Evolutionary conservation across 495 filamentous ascomycete genomes (phyloP).

Genomic region (Penicillium manginii): DNA sequence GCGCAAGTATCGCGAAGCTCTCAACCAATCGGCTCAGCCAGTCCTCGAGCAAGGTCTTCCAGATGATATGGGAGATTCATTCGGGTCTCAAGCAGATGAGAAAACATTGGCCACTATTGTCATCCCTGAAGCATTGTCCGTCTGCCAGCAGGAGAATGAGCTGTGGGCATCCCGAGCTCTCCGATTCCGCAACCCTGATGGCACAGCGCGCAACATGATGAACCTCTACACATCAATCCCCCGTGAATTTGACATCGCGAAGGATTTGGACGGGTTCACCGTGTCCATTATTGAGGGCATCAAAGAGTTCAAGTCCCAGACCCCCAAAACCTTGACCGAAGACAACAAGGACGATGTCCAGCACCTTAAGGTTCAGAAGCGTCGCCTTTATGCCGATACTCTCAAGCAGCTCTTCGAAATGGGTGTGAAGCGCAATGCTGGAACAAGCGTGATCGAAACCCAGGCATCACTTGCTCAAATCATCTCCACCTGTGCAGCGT

Average conservation of each 20-base stretch:
- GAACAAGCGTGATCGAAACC: slow-evolving; percentile 65
- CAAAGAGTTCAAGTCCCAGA: slow-evolving; percentile 74
- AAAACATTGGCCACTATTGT: slow-evolving; percentile 22
- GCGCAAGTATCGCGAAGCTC: slow-evolving; percentile 77
- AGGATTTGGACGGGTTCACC: slow-evolving; percentile 68
- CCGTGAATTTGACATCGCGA: slow-evolving; percentile 56
- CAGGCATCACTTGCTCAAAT: slow-evolving; percentile 73
- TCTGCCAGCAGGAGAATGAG: slow-evolving; percentile 56
- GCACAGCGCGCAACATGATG: slow-evolving; percentile 66
- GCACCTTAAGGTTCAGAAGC: slow-evolving; percentile 87
- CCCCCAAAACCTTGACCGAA: slow-evolving; percentile 72
- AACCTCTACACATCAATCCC: slow-evolving; percentile 56
- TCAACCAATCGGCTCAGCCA: slow-evolving; percentile 69
- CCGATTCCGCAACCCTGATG: slow-evolving; percentile 68
- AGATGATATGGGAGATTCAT: slow-evolving; percentile 42
- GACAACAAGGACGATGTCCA: slow-evolving; percentile 81
- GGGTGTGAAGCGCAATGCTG: slow-evolving; percentile 83
- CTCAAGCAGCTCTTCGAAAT: slow-evolving; percentile 80
- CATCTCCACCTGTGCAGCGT: slow-evolving; percentile 55
- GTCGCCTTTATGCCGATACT: slow-evolving; percentile 87
- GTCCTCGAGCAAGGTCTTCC: slow-evolving; percentile 70
- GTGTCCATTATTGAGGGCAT: slow-evolving; percentile 68
- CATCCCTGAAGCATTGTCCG: slow-evolving; percentile 47
- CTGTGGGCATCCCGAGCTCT: slow-evolving; percentile 65
- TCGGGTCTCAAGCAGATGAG: slow-evolving; percentile 19